A percentile compares a stretch with the other conserved stretches of the same genome.
Evolutionary conservation across 176 grass and related monocot genomes (phyloP).

Genomic region (Triticum urartu): DNA sequence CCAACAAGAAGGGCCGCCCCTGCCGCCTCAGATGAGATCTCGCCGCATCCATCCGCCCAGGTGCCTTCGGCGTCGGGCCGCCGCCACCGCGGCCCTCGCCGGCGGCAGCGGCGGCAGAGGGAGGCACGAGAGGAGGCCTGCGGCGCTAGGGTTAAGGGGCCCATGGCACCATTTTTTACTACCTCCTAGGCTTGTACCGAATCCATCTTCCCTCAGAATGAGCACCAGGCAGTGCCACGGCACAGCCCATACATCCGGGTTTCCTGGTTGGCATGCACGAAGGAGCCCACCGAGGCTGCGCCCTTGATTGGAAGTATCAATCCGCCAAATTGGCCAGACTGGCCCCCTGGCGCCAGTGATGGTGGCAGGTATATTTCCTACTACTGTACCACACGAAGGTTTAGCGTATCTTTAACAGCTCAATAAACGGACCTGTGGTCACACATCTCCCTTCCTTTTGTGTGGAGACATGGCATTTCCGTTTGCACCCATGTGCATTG

Average conservation of each 20-base stretch:
- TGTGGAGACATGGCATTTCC: neutral
- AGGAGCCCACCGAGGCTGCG: neutral
- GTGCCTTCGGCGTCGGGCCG: too few relatives aligned
- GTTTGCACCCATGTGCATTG: neutral
- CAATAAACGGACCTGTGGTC: neutral
- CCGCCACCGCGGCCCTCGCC: too few relatives aligned
- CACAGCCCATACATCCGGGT: neutral
- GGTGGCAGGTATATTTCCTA: neutral
- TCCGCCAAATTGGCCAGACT: constrained; percentile 6
- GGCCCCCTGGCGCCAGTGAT: neutral
- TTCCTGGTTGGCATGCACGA: neutral
- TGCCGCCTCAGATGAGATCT: too few relatives aligned
- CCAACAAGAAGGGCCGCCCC: too few relatives aligned
- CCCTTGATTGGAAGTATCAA: neutral
- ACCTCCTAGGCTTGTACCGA: too few relatives aligned
- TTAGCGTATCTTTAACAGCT: neutral
- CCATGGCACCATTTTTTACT: too few relatives aligned
- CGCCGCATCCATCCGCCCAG: too few relatives aligned
- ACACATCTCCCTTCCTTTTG: neutral
- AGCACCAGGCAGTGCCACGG: neutral
- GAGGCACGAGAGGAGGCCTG: too few relatives aligned
- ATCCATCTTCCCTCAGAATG: neutral
- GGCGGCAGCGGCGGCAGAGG: too few relatives aligned
- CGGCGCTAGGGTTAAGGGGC: too few relatives aligned
- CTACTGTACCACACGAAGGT: neutral